These are phyloP conservation scores for Colletotrichum agaves DNA, from an alignment of 2,329 filamentous ascomycete genomes.

Conservation along the genomic window DNA sequence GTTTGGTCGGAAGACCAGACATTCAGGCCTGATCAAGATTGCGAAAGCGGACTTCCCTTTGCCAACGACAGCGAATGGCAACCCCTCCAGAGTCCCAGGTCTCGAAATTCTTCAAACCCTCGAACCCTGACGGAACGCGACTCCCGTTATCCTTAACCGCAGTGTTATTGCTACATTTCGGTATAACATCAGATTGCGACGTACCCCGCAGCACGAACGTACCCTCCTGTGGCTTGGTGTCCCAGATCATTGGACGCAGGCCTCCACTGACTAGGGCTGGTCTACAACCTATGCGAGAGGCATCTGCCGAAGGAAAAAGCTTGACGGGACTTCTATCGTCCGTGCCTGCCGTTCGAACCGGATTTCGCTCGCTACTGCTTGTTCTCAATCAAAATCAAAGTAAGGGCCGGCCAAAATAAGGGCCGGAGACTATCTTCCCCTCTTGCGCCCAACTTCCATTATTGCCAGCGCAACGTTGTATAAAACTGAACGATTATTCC, in stretches of 20 bases:
- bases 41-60: not conserved
- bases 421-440: not conserved
- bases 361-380: not conserved
- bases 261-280: not conserved
- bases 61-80: not conserved
- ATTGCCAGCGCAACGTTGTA: constrained; percentile 4
- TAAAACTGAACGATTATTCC: not conserved
- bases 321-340: constrained; percentile 1
- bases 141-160: not conserved
- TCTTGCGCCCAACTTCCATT: not conserved
- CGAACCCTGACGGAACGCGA: not conserved
- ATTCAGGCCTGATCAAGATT: constrained; percentile 7
- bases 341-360: constrained; percentile 1
- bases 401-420: no score
- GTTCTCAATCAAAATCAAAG: constrained; percentile 2
- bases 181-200: not conserved
- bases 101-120: not conserved
- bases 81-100: not conserved
- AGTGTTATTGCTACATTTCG: not conserved
- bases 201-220: constrained; percentile 14
- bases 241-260: constrained; percentile 13
- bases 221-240: not conserved
- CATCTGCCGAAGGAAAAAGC: constrained; percentile 18
- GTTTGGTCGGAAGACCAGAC: not conserved
- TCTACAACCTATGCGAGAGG: constrained; percentile 2